A percentile compares a stretch with the other conserved stretches of the same genome.
Evolutionary conservation across 139 green algal genomes (phyloP).

Genomic region (Tetradesmus obliquus): DNA sequence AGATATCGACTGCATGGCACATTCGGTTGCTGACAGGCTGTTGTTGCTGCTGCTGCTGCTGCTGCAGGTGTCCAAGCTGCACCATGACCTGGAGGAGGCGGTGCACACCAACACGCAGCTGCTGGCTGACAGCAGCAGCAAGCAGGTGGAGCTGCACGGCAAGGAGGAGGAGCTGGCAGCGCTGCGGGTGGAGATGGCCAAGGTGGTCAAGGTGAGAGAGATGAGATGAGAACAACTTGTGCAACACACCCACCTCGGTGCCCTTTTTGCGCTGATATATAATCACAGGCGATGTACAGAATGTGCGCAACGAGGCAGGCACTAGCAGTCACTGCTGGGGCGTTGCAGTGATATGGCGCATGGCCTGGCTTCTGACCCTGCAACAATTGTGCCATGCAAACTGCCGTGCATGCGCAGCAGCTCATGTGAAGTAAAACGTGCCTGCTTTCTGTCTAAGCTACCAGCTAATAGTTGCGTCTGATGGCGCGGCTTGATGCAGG

Average conservation of each 20-base stretch:
- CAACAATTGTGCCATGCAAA: background rate
- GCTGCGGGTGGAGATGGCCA: slow-evolving; percentile 74
- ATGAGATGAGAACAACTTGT: slow-evolving; percentile 49
- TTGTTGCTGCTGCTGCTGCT: background rate
- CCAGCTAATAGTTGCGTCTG: too few species aligned
- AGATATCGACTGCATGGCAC: background rate
- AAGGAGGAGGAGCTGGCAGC: slow-evolving; percentile 84
- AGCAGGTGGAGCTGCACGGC: slow-evolving; percentile 86
- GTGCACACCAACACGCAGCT: slow-evolving; percentile 91
- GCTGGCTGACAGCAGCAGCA: slow-evolving; percentile 85
- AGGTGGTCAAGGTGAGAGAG: slow-evolving; percentile 78
- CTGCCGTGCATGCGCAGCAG: background rate
- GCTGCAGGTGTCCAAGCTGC: slow-evolving; percentile 75
- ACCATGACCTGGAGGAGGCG: slow-evolving; percentile 91
- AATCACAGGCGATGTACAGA: too few species aligned
- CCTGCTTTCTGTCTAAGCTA: background rate
- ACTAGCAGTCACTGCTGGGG: too few species aligned
- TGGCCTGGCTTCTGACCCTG: too few species aligned
- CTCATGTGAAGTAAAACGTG: background rate
- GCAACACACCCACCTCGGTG: background rate
- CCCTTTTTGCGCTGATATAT: background rate
- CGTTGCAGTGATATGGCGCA: too few species aligned
- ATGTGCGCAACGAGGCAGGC: too few species aligned
- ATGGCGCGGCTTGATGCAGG: background rate
- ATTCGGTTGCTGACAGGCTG: too few species aligned